These are phyloP conservation scores for Phaseolus coccineus DNA, from an alignment of 331 rosid genomes.

Conservation along the genomic window DNA sequence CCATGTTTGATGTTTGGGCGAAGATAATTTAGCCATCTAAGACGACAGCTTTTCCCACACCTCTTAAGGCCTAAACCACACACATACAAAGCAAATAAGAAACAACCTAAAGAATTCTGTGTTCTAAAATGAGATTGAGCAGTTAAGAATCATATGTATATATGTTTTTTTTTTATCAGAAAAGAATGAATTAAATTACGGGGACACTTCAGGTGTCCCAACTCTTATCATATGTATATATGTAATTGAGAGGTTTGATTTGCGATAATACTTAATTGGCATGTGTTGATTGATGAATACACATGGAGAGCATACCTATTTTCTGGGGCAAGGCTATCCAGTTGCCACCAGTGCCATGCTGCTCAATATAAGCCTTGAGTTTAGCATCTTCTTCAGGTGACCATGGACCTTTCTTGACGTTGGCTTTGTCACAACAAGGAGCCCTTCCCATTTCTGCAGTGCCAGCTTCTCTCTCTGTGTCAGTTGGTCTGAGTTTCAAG, in stretches of 20 bases:
- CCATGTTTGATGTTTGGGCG: slow-evolving; percentile 96
- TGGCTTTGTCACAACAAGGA: slow-evolving; percentile 99
- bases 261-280: background rate
- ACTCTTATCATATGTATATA: background rate
- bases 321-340: slow-evolving; percentile 98
- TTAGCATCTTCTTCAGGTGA: slow-evolving; percentile 97
- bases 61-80: slow-evolving; percentile 74
- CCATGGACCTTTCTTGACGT: slow-evolving; percentile 99
- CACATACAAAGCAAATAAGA: background rate
- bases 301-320: slow-evolving; percentile 60
- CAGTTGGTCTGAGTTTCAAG: slow-evolving; percentile 43
- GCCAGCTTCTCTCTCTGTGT: slow-evolving; percentile 7
- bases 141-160: background rate
- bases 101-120: background rate
- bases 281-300: background rate
- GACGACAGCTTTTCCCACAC: slow-evolving; percentile 98
- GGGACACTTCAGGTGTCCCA: no score
- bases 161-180: background rate
- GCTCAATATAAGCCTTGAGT: slow-evolving; percentile 89
- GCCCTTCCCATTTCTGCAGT: slow-evolving; percentile 83
- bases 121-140: background rate
- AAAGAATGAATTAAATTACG: no score
- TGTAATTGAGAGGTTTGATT: background rate
- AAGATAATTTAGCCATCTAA: slow-evolving; percentile 95
- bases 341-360: slow-evolving; percentile 90